These are phyloP conservation scores for Candolleomyces aberdarensis DNA, from an alignment of 768 basidiomycete genomes.

Conservation along the genomic window DNA sequence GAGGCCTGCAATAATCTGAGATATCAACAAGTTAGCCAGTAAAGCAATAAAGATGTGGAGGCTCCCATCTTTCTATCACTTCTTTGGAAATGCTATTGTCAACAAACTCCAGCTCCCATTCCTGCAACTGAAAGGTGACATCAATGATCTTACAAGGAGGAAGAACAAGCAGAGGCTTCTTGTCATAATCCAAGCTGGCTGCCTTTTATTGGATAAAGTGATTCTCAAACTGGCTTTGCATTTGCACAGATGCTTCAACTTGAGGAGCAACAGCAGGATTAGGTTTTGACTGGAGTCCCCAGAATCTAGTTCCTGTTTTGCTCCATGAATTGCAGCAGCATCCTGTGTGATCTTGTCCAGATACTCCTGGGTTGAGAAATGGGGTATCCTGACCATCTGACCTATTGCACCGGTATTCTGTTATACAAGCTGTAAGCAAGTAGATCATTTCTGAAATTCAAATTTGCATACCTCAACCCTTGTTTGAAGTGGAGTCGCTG, in stretches of 20 bases:
- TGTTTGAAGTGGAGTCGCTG: slow-evolving; percentile 29
- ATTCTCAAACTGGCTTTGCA: slow-evolving; percentile 3
- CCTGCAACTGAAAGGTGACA: neutral
- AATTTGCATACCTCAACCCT: slow-evolving; percentile 15
- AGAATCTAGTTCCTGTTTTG: neutral
- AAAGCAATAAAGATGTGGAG: neutral
- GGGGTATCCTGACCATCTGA: slow-evolving; percentile 4
- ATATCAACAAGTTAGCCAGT: neutral
- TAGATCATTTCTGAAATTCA: neutral
- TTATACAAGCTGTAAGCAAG: neutral
- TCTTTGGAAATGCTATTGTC: neutral
- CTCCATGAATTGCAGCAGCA: neutral
- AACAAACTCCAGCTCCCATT: neutral
- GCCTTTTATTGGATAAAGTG: neutral
- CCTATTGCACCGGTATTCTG: slow-evolving; percentile 10
- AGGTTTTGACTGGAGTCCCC: neutral
- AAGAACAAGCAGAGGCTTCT: neutral
- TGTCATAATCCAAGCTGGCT: neutral
- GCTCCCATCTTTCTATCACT: neutral
- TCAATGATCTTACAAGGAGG: neutral
- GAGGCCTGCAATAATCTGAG: neutral
- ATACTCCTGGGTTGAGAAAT: slow-evolving; percentile 8
- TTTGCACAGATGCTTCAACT: neutral
- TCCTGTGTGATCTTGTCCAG: neutral
- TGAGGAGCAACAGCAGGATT: neutral